Evolutionary conservation across 306 rosid species (phyloP).

Genomic region (Quercus aquifolioides): DNA sequence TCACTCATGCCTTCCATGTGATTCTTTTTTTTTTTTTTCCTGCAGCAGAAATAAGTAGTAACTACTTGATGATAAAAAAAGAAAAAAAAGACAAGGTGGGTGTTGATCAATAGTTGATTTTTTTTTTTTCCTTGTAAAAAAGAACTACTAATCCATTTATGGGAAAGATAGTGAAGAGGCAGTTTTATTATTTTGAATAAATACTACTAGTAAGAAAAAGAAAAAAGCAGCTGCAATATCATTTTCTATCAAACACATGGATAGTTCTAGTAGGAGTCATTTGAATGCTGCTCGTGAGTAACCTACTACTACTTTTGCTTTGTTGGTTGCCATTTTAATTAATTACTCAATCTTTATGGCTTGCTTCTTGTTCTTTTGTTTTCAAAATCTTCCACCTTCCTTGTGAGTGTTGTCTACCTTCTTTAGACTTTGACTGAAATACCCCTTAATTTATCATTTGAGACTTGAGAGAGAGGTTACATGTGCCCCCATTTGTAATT

Average conservation of each 20-base stretch:
- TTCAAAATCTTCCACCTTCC: slow-evolving; percentile 31
- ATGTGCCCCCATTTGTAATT: background rate
- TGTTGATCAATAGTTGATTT: slow-evolving; percentile 22
- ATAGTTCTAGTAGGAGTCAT: slow-evolving; percentile 44
- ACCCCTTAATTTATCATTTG: slow-evolving; percentile 17
- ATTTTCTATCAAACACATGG: slow-evolving; percentile 24
- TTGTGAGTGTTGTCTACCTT: slow-evolving; percentile 29
- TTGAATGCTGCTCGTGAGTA: slow-evolving; percentile 63
- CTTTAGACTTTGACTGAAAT: slow-evolving; percentile 21
- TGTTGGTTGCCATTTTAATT: slow-evolving; percentile 58
- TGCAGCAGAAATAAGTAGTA: slow-evolving; percentile 41
- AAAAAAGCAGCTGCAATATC: slow-evolving; percentile 8
- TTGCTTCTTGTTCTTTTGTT: slow-evolving; percentile 23
- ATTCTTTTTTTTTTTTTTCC: slow-evolving; percentile 25
- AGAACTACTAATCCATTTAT: slow-evolving; percentile 19
- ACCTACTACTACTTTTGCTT: slow-evolving; percentile 71
- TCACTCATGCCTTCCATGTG: slow-evolving; percentile 74
- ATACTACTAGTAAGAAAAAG: too few species aligned
- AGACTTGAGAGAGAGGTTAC: slow-evolving; percentile 13
- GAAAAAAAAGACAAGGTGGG: slow-evolving; percentile 36
- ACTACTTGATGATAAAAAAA: too few species aligned
- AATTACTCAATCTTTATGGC: slow-evolving; percentile 37
- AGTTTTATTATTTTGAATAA: slow-evolving; percentile 3
- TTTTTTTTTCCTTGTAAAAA: slow-evolving; percentile 9
- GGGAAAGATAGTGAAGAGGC: slow-evolving; percentile 19